These are phyloP conservation scores for Hippophae rhamnoides DNA, from an alignment of 306 rosid genomes.

Conservation along the genomic window DNA sequence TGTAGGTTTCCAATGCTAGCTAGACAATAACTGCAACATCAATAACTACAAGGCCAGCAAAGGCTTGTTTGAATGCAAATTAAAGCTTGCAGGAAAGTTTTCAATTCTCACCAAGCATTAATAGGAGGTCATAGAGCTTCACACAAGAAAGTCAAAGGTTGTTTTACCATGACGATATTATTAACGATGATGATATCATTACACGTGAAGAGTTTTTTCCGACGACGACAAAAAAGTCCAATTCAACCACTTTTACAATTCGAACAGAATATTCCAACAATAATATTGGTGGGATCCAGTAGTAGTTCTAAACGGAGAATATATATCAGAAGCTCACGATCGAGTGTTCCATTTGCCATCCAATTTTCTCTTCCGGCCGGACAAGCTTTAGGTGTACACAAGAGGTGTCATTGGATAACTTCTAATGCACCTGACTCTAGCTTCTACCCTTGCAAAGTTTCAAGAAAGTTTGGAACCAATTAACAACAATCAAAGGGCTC, in stretches of 20 bases:
- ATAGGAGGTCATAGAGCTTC: constrained; percentile 95
- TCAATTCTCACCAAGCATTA: constrained; percentile 94
- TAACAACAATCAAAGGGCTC: constrained; percentile 5
- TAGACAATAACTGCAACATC: too few species aligned
- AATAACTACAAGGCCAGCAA: constrained; percentile 30
- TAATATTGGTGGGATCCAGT: constrained; percentile 23
- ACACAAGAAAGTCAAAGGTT: constrained; percentile 92
- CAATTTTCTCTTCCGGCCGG: constrained; percentile 87
- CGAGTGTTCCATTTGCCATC: constrained; percentile 87
- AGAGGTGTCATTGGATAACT: constrained; percentile 95
- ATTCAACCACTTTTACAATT: constrained; percentile 25
- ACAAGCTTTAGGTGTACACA: constrained; percentile 93
- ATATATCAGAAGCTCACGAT: constrained; percentile 40
- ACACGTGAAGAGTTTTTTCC: constrained; percentile 50
- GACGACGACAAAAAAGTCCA: constrained; percentile 36
- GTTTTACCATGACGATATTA: constrained; percentile 51
- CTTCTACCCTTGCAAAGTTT: constrained; percentile 43
- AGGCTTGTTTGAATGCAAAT: constrained; percentile 67
- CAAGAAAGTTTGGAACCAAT: constrained; percentile 41
- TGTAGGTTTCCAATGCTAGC: constrained; percentile 18
- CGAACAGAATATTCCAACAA: constrained; percentile 23
- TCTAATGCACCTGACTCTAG: constrained; percentile 50
- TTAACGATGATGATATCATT: constrained; percentile 44
- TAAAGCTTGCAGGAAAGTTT: constrained; percentile 81
- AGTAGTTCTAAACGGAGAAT: constrained; percentile 39